phyloP scores from a whole-genome alignment of 139 green algal species.

The Eudorina sp. region DNA sequence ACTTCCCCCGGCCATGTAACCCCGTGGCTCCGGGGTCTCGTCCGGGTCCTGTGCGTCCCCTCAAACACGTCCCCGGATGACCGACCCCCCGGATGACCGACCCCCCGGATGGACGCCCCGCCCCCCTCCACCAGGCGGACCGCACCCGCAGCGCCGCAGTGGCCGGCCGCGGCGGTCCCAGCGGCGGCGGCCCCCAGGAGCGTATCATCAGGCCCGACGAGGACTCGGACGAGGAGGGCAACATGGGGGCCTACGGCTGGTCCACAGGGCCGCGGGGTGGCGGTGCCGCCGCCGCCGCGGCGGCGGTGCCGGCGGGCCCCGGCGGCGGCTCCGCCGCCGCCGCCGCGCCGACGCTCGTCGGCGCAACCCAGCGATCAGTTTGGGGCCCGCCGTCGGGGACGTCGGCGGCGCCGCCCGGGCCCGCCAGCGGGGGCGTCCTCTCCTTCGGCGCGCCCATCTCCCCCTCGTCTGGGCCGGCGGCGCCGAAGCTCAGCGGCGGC shows the following conservation, averaged over 20 bases:
- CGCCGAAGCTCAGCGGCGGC: neutral
- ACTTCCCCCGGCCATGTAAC: too few relatives aligned
- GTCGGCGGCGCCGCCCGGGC: too few relatives aligned
- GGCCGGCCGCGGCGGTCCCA: neutral
- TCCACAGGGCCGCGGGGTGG: too few relatives aligned
- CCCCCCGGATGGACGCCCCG: too few relatives aligned
- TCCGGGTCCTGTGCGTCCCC: too few relatives aligned
- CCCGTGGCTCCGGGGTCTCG: too few relatives aligned
- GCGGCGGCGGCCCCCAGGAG: neutral
- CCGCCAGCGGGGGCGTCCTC: neutral
- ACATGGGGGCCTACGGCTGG: constrained; percentile 30
- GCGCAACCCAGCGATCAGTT: neutral
- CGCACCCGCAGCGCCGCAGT: neutral
- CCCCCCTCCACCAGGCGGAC: too few relatives aligned
- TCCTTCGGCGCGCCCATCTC: too few relatives aligned
- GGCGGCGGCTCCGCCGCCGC: neutral
- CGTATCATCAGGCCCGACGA: constrained; percentile 15
- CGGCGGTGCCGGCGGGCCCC: neutral
- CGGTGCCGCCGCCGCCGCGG: neutral
- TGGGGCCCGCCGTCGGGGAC: constrained; percentile 26
- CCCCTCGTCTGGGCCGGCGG: neutral
- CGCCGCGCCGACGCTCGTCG: neutral
- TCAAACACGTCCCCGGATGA: too few relatives aligned
- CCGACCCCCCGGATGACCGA: too few relatives aligned
- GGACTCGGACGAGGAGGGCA: constrained; percentile 41